Percentiles rank a stretch among this genome's conserved stretches.
phyloP scores from a whole-genome alignment of 2,329 filamentous ascomycete species.

The Aspergillus transmontanensis region DNA sequence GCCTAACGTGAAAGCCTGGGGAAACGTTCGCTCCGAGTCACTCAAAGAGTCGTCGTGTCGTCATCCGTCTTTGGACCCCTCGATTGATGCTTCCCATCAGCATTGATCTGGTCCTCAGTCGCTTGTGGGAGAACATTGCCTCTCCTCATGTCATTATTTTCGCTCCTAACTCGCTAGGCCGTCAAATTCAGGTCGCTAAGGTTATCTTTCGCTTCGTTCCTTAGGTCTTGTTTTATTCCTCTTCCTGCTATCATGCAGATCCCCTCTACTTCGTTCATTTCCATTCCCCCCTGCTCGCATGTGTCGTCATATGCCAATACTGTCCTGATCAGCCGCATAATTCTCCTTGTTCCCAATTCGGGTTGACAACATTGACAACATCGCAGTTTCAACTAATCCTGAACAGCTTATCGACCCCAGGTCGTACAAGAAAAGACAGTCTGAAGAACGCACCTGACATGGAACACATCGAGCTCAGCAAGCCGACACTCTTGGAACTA shows the following conservation, averaged over 20 bases:
- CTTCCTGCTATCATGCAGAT: neutral
- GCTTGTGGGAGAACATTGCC: neutral
- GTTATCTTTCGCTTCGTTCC: neutral
- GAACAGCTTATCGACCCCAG: neutral
- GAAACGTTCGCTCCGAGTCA: neutral
- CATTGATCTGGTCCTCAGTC: neutral
- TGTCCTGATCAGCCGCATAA: neutral
- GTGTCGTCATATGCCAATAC: neutral
- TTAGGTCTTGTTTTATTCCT: neutral
- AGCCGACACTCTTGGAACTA: neutral
- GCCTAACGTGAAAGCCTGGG: slow-evolving; percentile 10
- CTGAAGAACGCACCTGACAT: neutral
- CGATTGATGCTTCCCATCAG: neutral
- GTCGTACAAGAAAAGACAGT: neutral
- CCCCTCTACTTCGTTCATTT: neutral
- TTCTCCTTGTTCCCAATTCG: neutral
- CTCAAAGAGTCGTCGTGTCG: neutral
- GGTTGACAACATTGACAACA: neutral
- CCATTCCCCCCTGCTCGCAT: neutral
- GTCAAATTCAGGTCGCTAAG: too few relatives aligned
- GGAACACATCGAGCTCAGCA: neutral
- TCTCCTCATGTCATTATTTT: neutral
- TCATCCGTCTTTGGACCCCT: neutral
- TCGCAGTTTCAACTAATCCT: neutral
- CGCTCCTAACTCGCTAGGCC: neutral